Conservation (phyloP, 2,329 filamentous ascomycete genomes). For the Fusarium sp. region DNA sequence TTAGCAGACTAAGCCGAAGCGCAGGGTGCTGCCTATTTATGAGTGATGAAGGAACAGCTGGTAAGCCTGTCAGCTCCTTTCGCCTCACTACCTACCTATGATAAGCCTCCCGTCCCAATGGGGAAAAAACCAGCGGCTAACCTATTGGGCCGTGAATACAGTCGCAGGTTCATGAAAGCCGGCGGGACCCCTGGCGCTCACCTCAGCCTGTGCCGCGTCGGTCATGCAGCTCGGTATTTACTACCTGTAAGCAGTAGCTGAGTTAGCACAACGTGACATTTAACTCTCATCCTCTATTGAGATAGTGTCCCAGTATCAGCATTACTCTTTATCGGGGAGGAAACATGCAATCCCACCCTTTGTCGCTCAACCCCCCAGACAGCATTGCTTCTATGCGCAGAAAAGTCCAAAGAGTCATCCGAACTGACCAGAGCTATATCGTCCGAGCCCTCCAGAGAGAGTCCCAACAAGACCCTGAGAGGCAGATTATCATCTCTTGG, state of each 20-base stretch:
- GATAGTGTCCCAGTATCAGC: too few species aligned
- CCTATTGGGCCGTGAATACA: too few species aligned
- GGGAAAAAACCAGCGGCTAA: neutral
- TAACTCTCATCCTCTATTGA: too few species aligned
- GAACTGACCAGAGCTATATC: neutral
- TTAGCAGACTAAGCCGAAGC: neutral
- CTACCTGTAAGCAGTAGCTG: neutral
- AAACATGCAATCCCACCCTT: neutral
- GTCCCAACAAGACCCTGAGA: neutral
- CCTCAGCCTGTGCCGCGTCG: neutral
- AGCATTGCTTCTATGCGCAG: neutral
- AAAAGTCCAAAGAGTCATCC: neutral
- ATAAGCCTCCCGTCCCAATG: neutral
- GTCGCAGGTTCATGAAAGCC: too few species aligned
- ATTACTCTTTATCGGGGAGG: too few species aligned
- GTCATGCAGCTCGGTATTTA: neutral
- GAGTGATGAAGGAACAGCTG: neutral
- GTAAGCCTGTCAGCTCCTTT: neutral
- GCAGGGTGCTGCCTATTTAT: neutral
- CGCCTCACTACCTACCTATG: neutral
- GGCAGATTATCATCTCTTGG: neutral
- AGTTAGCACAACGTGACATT: neutral
- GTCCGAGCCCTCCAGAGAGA: neutral
- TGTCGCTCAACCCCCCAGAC: neutral
- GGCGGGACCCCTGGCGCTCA: neutral